Percentiles rank a stretch among this genome's conserved stretches.
phyloP scores from a whole-genome alignment of 2,329 filamentous ascomycete species.

The Xylaria arbuscula region DNA sequence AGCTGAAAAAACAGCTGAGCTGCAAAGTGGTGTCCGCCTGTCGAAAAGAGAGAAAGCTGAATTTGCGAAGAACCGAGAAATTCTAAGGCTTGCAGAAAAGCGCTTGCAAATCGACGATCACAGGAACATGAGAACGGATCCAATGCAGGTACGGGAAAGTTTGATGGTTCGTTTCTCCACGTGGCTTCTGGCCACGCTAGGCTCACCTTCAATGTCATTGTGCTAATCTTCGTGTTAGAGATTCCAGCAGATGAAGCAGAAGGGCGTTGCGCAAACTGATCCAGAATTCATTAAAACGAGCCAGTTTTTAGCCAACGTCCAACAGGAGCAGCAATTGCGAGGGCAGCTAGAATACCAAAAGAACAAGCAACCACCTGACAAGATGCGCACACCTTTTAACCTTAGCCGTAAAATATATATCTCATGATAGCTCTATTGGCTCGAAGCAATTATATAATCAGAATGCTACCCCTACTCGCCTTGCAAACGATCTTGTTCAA shows the following conservation, averaged over 20 bases:
- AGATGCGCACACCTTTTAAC: no score
- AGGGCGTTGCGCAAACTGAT: slow-evolving; percentile 82
- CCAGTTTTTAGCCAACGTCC: slow-evolving; percentile 77
- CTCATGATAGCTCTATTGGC: no score
- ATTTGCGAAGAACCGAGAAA: slow-evolving; percentile 88
- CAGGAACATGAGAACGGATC: no score
- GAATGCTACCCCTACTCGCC: no score
- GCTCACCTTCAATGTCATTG: no score
- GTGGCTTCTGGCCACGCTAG: no score
- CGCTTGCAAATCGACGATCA: slow-evolving; percentile 89
- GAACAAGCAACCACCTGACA: no score
- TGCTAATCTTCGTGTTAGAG: slow-evolving; percentile 66
- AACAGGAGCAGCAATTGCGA: slow-evolving; percentile 71
- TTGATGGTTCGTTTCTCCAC: slow-evolving; percentile 62
- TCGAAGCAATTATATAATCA: no score
- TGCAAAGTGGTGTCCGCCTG: slow-evolving; percentile 78
- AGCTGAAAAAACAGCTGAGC: slow-evolving; percentile 84
- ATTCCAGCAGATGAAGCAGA: slow-evolving; percentile 88
- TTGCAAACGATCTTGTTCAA: no score
- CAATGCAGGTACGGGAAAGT: slow-evolving; percentile 80
- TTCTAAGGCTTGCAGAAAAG: slow-evolving; percentile 84
- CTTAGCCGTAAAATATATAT: no score
- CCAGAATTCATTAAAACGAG: slow-evolving; percentile 89
- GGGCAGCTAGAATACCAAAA: slow-evolving; percentile 38
- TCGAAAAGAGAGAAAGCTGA: slow-evolving; percentile 85